These are phyloP conservation scores for Penicillium sp. DNA, from an alignment of 2,329 filamentous ascomycete species.

Conservation along the genomic window DNA sequence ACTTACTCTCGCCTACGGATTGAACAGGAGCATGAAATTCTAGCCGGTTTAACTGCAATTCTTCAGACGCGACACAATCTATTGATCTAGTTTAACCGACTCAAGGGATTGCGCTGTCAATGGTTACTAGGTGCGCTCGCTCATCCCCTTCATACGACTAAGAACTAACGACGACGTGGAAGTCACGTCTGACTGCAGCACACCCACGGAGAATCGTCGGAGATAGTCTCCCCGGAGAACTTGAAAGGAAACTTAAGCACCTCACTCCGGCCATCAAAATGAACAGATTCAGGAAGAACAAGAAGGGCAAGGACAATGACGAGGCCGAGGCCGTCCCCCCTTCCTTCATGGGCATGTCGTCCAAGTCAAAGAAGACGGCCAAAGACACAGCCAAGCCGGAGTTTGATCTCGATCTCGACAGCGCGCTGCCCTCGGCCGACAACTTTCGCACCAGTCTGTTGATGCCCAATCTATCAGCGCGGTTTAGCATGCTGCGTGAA, in stretches of 20 bases:
- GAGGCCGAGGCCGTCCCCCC: slow-evolving; percentile 48
- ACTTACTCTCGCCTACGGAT: too few relatives aligned
- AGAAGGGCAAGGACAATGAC: slow-evolving; percentile 32
- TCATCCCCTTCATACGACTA: too few relatives aligned
- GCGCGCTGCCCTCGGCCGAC: slow-evolving; percentile 73
- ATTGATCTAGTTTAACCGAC: too few relatives aligned
- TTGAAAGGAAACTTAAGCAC: too few relatives aligned
- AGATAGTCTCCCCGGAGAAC: not conserved
- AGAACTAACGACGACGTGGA: too few relatives aligned
- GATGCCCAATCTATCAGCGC: slow-evolving; percentile 89
- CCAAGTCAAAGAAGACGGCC: slow-evolving; percentile 50
- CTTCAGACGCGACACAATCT: not conserved
- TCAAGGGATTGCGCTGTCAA: not conserved
- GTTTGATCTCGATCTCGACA: slow-evolving; percentile 65
- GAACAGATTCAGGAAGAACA: slow-evolving; percentile 41
- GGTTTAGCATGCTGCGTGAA: slow-evolving; percentile 94
- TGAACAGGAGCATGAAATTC: not conserved
- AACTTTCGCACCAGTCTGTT: slow-evolving; percentile 93
- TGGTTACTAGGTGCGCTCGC: not conserved
- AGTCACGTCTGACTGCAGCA: too few relatives aligned
- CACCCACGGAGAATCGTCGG: too few relatives aligned
- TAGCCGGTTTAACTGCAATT: not conserved
- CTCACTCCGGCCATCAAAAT: slow-evolving; percentile 20
- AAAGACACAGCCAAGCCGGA: slow-evolving; percentile 50
- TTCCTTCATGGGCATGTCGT: slow-evolving; percentile 25